Conservation (phyloP, 768 basidiomycete genomes). For the Panellus pusillus region DNA sequence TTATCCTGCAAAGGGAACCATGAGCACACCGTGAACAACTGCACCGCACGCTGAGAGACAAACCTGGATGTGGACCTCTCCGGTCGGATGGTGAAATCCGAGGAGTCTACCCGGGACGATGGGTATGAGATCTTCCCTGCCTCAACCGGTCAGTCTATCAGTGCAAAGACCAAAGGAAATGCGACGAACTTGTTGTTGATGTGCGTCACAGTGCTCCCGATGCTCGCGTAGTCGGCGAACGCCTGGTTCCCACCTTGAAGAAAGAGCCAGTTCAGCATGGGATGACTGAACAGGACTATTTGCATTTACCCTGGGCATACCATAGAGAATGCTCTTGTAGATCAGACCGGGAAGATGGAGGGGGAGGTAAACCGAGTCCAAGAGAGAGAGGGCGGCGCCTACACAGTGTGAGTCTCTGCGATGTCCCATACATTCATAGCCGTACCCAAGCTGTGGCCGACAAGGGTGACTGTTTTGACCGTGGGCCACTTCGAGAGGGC, state of each 20-base stretch:
- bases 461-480: neutral
- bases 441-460: slow-evolving; percentile 19
- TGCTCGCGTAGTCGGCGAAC: slow-evolving; percentile 63
- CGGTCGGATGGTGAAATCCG: slow-evolving; percentile 39
- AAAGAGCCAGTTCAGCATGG: too few relatives aligned
- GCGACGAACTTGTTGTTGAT: slow-evolving; percentile 50
- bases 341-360: slow-evolving; percentile 44
- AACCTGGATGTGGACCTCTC: slow-evolving; percentile 41
- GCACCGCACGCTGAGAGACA: too few relatives aligned
- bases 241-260: slow-evolving; percentile 53
- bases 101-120: slow-evolving; percentile 38
- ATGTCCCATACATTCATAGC: too few relatives aligned
- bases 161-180: too few relatives aligned
- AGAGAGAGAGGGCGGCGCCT: slow-evolving; percentile 52
- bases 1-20: too few relatives aligned
- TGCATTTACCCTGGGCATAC: slow-evolving; percentile 34
- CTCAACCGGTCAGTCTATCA: too few relatives aligned
- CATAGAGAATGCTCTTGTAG: slow-evolving; percentile 40
- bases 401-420: too few relatives aligned
- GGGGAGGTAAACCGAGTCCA: slow-evolving; percentile 57
- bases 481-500: neutral
- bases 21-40: too few relatives aligned
- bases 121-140: slow-evolving; percentile 31
- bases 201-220: slow-evolving; percentile 48
- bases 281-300: too few relatives aligned